Evolutionary conservation across 139 green algal species (phyloP), one percentile per base, ranked within the genome.

Genomic region (Spirogloea muscicola): DNA sequence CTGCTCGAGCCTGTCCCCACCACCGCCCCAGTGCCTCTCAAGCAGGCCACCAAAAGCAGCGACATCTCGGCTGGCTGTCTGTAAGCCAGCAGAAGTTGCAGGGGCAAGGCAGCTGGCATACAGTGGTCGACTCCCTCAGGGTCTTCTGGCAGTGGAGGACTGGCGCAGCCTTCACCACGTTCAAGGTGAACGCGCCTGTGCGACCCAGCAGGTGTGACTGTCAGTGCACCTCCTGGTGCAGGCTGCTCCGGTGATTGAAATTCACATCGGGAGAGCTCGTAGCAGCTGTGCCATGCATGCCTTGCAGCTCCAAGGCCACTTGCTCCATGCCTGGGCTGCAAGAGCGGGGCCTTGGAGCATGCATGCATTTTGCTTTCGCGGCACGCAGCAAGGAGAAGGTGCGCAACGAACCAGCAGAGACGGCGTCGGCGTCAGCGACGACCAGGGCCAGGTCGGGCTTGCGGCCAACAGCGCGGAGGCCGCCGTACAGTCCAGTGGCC

Each of bases 371-470:
- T n/a, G n/a, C n/a, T n/a, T n/a, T n/a, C n/a, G n/a, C n/a, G n/a
- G n/a, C n/a, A n/a, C n/a, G n/a, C n/a, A n/a, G n/a, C n/a, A n/a
- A n/a, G n/a, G n/a, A n/a, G n/a, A n/a, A n/a, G n/a, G n/a, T n/a
- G n/a, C n/a, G n/a, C n/a, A n/a, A 70, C 70, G 18, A 36, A 80
- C 76, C 76, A 31, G 69, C 63, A n/a, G 38, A 87, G 1, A 86
- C 80, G 2, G 93, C 91, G 33, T 82, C 74, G 3, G 68, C 74
- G 40, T 97, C 94, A 6, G 85, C 86, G 5, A 94, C 85, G 2
- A 98, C 82, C 0, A 98, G 84, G 0, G 93, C 88, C 38, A 98
- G 75, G 85, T 98, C 94, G 6, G 88, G 90, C 80, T 96, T 96
- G 69, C 86, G 74, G 52, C 92, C 89, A 0, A 65, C 77, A 13